Base-by-base conservation (phyloP, 768 basidiomycete genomes). In the Clathrus columnatus region DNA sequence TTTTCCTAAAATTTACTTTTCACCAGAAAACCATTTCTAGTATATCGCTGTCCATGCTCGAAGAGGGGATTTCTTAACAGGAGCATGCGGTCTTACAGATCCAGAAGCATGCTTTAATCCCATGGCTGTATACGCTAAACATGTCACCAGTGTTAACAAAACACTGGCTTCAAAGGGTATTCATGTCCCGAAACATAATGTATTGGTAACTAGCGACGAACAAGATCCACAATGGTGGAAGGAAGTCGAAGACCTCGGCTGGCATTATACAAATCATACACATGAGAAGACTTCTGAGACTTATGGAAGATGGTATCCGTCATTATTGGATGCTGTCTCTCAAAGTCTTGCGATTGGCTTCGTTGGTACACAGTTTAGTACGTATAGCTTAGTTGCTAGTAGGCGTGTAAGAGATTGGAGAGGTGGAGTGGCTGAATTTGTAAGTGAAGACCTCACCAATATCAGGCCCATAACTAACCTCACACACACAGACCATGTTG, bases 321-420 rank as follows among this genome's bases (percentile, higher is more conserved):
- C 84, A n/a, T 68, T 89, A 49, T 75, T 88, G 50, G 86, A 88
- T 62, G 83, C 84, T 3, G 81, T 79, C 7, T 78, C 87, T 55
- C 87, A 89, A 62, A 83, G 84, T 0, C 70, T 69, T 36, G 85
- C 81, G 20, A 64, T 72, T 10, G 87, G 85, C 1, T 83, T 89
- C 62, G 78, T 90, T 14, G 87, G 85, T 7, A 87, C 85, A 1
- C 77, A 84, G 59, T 62, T 72, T 42, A 87, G 85, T 29, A 88
- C 87, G 4, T 86, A 87, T 79, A 81, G 83, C 2, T 69, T 79
- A 45, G 60, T 89, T 27, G 83, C 85, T 5, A 73, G 74, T 18
- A 76, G 82, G n/a, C 73, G 87, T 23, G 84, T 84, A 23, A 70
- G 81, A 61, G 77, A 82, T 23, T 89, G 87, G 87, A 26, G 30